phyloP scores from a whole-genome alignment of 148 eudicot species.

The Vaccinium macrocarpon region DNA sequence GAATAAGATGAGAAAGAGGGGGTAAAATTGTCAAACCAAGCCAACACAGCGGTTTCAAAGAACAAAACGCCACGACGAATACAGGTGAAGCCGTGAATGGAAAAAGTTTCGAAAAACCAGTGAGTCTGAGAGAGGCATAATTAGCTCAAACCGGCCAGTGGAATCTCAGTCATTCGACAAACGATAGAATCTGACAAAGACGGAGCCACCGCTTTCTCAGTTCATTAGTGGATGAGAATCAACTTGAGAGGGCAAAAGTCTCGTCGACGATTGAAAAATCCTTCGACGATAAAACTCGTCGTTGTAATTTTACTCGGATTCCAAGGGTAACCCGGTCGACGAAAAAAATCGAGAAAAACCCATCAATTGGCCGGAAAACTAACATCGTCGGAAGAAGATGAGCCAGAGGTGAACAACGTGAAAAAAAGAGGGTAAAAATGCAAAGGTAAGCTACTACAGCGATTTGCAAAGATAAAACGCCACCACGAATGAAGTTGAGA shows the following conservation, averaged over 20 bases:
- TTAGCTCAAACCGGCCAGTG: neutral
- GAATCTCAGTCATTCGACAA: neutral
- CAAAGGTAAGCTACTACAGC: neutral
- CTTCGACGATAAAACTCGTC: neutral
- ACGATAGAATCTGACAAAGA: neutral
- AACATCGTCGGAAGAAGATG: neutral
- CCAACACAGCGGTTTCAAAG: neutral
- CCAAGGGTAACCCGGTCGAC: neutral
- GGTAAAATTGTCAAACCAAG: neutral
- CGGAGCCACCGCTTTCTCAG: no score
- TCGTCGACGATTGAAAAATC: neutral
- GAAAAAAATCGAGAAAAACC: neutral
- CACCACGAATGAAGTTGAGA: neutral
- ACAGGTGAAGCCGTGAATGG: neutral
- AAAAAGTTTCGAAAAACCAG: neutral
- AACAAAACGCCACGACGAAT: neutral
- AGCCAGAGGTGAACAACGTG: neutral
- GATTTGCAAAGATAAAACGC: neutral
- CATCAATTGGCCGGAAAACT: slow-evolving; percentile 11
- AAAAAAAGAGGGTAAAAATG: neutral
- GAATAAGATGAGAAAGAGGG: neutral
- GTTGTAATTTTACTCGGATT: neutral
- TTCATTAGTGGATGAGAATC: no score
- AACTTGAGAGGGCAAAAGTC: no score
- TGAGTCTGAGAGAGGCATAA: neutral